Percentiles rank a stretch among this genome's conserved stretches.
Conservation (phyloP, 495 filamentous ascomycete genomes). For the Gamarada debralockiae region DNA sequence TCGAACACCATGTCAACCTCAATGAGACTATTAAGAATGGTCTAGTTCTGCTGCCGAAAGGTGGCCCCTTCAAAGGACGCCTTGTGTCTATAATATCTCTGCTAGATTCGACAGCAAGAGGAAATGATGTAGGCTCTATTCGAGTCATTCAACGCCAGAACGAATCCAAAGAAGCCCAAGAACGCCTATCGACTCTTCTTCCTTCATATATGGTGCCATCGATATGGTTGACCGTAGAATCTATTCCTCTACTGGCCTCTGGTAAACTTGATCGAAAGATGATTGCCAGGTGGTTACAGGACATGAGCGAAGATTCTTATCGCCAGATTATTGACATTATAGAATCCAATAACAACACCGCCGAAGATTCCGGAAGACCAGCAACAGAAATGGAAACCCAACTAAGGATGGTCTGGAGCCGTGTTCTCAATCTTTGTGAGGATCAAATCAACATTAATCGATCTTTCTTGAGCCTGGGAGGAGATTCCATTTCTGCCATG, state of each 20-base stretch:
- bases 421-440: slow-evolving; percentile 33
- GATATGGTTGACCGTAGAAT: slow-evolving; percentile 6
- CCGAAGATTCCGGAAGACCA: background rate
- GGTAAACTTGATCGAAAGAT: slow-evolving; percentile 8
- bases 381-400: slow-evolving; percentile 27
- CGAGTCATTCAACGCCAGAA: background rate
- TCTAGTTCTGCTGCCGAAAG: too few species aligned
- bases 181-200: background rate
- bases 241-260: background rate
- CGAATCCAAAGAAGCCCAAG: too few species aligned
- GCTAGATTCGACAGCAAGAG: background rate
- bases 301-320: background rate
- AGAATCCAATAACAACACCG: background rate
- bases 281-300: background rate
- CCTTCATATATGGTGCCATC: slow-evolving; percentile 27
- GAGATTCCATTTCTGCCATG: slow-evolving; percentile 53
- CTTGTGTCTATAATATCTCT: background rate
- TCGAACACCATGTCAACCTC: slow-evolving; percentile 45
- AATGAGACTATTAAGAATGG: too few species aligned
- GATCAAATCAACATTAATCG: slow-evolving; percentile 28
- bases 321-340: background rate
- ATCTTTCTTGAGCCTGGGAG: slow-evolving; percentile 52
- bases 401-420: slow-evolving; percentile 42
- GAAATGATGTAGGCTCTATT: background rate
- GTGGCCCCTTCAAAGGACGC: too few species aligned